Evolutionary conservation across 495 filamentous ascomycete species (phyloP).

Genomic region (Neurospora pannonica): DNA sequence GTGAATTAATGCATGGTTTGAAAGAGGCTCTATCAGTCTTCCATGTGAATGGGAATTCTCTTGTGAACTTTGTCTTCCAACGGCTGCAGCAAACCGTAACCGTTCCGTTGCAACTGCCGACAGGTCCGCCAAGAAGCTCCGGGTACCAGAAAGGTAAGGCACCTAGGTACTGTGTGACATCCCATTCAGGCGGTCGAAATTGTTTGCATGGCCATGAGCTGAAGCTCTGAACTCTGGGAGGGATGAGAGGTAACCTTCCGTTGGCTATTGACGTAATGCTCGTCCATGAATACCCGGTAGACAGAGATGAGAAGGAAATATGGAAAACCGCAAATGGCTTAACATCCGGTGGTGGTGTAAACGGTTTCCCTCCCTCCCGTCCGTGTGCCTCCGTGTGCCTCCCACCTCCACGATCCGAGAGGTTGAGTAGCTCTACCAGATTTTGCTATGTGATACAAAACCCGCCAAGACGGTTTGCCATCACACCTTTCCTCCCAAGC

Average conservation of each 20-base stretch:
- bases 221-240: background rate
- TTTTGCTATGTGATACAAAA: background rate
- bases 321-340: background rate
- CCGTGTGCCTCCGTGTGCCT: background rate
- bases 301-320: background rate
- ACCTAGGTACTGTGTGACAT: background rate
- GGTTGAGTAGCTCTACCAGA: background rate
- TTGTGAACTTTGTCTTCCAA: background rate
- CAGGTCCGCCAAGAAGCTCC: background rate
- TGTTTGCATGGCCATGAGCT: background rate
- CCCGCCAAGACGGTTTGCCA: background rate
- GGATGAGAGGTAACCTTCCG: background rate
- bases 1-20: background rate
- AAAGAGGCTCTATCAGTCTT: background rate
- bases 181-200: background rate
- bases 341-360: background rate
- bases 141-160: background rate
- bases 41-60: background rate
- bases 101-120: background rate
- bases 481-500: background rate
- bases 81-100: background rate
- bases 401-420: background rate
- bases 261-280: background rate
- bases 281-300: background rate
- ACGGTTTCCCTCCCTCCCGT: background rate